A percentile compares a stretch with the other conserved stretches of the same genome.
These are phyloP conservation scores for Gastrolobium villosum DNA, from an alignment of 306 rosid genomes.

Conservation along the genomic window DNA sequence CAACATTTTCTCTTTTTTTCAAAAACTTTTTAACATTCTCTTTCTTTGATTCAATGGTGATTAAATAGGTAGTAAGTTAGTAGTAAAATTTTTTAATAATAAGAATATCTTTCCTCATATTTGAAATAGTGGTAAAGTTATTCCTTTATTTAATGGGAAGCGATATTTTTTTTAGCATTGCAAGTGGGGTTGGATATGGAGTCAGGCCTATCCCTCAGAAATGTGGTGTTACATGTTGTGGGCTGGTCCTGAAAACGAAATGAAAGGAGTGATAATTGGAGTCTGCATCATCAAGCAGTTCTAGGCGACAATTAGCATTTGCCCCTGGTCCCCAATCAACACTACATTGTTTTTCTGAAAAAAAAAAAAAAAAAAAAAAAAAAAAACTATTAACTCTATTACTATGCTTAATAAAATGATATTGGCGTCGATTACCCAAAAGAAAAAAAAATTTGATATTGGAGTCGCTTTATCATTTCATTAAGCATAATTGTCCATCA, in stretches of 20 bases:
- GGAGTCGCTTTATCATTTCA: neutral
- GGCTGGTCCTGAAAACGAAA: conserved; percentile 47
- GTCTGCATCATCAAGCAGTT: conserved; percentile 28
- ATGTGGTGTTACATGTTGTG: conserved; percentile 42
- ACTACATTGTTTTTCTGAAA: neutral
- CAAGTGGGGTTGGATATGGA: conserved; percentile 44
- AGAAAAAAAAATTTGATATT: neutral
- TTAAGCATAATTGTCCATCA: neutral
- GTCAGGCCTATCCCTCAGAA: conserved; percentile 36
- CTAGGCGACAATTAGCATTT: conserved; percentile 42
- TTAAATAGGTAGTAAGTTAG: too few relatives aligned
- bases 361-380: too few relatives aligned
- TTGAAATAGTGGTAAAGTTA: too few relatives aligned
- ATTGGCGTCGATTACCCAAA: neutral
- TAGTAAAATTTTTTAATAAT: too few relatives aligned
- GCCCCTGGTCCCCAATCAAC: conserved; percentile 44
- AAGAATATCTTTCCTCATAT: too few relatives aligned
- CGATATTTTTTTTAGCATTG: neutral
- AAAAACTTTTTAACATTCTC: too few relatives aligned
- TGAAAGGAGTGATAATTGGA: conserved; percentile 47
- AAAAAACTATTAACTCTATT: neutral
- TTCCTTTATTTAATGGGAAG: too few relatives aligned
- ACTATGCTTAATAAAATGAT: neutral
- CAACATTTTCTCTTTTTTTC: too few relatives aligned
- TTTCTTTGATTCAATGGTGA: too few relatives aligned